Base-by-base conservation (phyloP, 495 filamentous ascomycete genomes). In the Hypoxylon subgilvum region DNA sequence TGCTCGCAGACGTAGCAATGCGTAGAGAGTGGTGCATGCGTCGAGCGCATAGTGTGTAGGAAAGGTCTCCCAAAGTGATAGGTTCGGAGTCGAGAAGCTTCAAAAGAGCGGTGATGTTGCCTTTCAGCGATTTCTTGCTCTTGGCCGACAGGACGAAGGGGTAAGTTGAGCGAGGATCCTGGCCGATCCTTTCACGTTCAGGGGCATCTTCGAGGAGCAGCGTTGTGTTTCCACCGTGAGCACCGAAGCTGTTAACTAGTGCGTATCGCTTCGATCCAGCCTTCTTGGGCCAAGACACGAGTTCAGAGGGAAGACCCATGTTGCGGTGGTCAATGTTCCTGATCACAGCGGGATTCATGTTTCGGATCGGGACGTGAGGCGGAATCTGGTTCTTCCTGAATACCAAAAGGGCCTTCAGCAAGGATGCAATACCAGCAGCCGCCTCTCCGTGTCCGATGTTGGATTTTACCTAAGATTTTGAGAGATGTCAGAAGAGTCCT, bases 321-420 rank as follows among this genome's bases (percentile, higher is more conserved):
- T 46, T 32, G 0, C 27, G 6, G 1, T 34, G 27, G 12, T 25
- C 18, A 65, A 88, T 82, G 38, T 86, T 82, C 1, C 82, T 76
- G 0, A 79, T 81, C 25, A 91, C 82, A 53, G 75, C 71, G 14
- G 81, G 77, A 63, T 86, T 90, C 87, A 70, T 88, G 9, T 53
- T 49, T 53, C 76, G 54, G 64, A 68, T 54, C 1, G 49, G 49
- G 38, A 69, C 10, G 14, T 90, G 87, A 1, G 87, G 84, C 4
- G 88, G 87, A 27, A 93, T 90, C 42, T 75, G 78, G 63, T 80
- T 83, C 60, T 88, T 82, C 62, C 82, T 73, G 75, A 92, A 73
- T 86, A 92, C 91, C 63, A 91, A 70, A 38, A 92, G 61, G 1
- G 87, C 78, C 68, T 94, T 94, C 4, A 48, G 74, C 0, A 83